A percentile compares a stretch with the other conserved stretches of the same genome.
Evolutionary conservation across 2,329 filamentous ascomycete species (phyloP).

Genomic region (Trichoderma sp.): DNA sequence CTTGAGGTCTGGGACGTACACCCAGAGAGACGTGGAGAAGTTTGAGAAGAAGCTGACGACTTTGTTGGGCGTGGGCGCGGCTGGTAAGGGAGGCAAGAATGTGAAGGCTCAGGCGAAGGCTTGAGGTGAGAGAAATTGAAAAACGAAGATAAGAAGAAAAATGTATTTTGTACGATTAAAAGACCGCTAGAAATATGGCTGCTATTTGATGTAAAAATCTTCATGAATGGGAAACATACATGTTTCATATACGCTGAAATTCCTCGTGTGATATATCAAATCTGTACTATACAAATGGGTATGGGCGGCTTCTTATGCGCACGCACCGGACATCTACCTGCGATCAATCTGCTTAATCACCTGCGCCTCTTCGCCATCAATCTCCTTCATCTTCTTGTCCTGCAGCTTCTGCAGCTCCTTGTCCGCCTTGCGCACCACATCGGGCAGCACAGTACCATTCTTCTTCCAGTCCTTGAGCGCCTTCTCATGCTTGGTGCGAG

Average conservation of each 20-base stretch:
- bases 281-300: background rate
- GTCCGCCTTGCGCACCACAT: slow-evolving; percentile 49
- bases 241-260: background rate
- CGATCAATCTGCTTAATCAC: slow-evolving; percentile 41
- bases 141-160: too few relatives aligned
- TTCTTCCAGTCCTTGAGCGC: slow-evolving; percentile 49
- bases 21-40: slow-evolving; percentile 31
- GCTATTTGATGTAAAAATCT: slow-evolving; percentile 13
- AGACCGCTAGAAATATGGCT: background rate
- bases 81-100: slow-evolving; percentile 17
- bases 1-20: slow-evolving; percentile 38
- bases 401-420: slow-evolving; percentile 48
- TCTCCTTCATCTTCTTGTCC: slow-evolving; percentile 51
- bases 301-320: background rate
- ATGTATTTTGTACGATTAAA: slow-evolving; percentile 2
- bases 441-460: slow-evolving; percentile 42
- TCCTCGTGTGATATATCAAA: slow-evolving; percentile 22
- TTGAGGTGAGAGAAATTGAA: slow-evolving; percentile 10
- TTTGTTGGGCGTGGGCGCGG: slow-evolving; percentile 25
- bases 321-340: background rate
- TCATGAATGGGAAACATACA: slow-evolving; percentile 15
- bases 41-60: slow-evolving; percentile 42
- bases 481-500: slow-evolving; percentile 48
- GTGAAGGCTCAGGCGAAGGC: slow-evolving; percentile 28
- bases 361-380: slow-evolving; percentile 50